Percentiles rank a stretch among this genome's conserved stretches.
phyloP scores from a whole-genome alignment of 2,329 filamentous ascomycete species.

The Xylaria sp. region DNA sequence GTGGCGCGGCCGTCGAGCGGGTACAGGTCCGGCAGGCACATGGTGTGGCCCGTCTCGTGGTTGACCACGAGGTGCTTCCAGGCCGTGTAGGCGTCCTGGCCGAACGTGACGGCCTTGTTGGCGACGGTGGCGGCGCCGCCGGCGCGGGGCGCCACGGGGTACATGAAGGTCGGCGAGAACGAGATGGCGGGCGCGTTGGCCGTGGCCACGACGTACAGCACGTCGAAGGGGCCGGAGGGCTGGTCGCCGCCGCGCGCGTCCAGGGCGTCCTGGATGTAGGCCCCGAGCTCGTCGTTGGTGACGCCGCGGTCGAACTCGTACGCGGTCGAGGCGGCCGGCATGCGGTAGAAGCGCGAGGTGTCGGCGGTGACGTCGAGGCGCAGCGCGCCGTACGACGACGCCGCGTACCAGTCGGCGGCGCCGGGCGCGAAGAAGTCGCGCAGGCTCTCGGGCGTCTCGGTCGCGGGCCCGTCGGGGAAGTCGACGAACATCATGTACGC shows the following conservation, averaged over 20 bases:
- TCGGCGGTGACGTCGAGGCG: slow-evolving; percentile 26
- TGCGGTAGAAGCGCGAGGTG: slow-evolving; percentile 32
- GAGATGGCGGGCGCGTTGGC: slow-evolving; percentile 30
- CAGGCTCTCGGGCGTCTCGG: slow-evolving; percentile 29
- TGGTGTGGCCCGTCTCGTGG: slow-evolving; percentile 44
- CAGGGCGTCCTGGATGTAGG: slow-evolving; percentile 37
- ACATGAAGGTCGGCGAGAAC: slow-evolving; percentile 33
- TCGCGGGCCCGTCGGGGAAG: slow-evolving; percentile 34
- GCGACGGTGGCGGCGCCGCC: slow-evolving; percentile 32
- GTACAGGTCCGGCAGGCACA: slow-evolving; percentile 44
- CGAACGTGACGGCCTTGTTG: slow-evolving; percentile 39
- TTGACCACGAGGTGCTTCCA: slow-evolving; percentile 42
- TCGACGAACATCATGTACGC: slow-evolving; percentile 44
- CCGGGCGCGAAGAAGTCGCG: slow-evolving; percentile 31
- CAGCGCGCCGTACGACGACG: slow-evolving; percentile 29
- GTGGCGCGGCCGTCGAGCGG: slow-evolving; percentile 33
- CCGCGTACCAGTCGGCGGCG: slow-evolving; percentile 33
- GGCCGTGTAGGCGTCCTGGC: slow-evolving; percentile 34
- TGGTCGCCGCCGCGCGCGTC: slow-evolving; percentile 29
- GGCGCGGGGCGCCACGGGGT: slow-evolving; percentile 27
- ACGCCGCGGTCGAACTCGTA: slow-evolving; percentile 36
- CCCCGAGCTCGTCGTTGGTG: slow-evolving; percentile 28
- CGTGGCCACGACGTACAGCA: slow-evolving; percentile 38
- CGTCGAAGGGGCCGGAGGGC: slow-evolving; percentile 25
- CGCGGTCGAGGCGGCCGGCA: slow-evolving; percentile 25